Evolutionary conservation across 495 filamentous ascomycete genomes (phyloP).

Genomic region (Podospora comata): DNA sequence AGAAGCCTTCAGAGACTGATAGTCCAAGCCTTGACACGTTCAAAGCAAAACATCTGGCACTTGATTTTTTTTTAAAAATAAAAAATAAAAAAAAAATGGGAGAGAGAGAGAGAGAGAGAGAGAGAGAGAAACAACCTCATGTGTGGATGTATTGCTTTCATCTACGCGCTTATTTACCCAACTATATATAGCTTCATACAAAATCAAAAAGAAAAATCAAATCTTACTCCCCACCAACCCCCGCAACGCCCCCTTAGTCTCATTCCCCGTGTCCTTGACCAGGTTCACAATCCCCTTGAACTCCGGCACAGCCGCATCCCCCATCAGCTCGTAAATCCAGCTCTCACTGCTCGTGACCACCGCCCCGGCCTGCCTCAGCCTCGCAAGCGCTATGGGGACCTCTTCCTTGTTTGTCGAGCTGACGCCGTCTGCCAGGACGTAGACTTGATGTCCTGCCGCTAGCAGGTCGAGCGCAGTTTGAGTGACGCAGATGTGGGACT

Average conservation of each 20-base stretch:
- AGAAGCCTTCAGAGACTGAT: too few relatives aligned
- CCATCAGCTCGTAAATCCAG: constrained; percentile 88
- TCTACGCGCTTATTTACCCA: too few relatives aligned
- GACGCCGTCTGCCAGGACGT: constrained; percentile 87
- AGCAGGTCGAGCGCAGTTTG: constrained; percentile 86
- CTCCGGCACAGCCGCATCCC: constrained; percentile 73
- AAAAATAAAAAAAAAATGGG: too few relatives aligned
- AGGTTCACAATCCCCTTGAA: constrained; percentile 70
- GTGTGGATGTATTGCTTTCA: too few relatives aligned
- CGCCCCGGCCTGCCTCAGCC: constrained; percentile 73
- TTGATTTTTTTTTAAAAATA: too few relatives aligned
- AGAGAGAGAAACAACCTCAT: too few relatives aligned
- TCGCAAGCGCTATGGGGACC: constrained; percentile 69
- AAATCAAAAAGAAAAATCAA: constrained; percentile 31
- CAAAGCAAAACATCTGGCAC: too few relatives aligned
- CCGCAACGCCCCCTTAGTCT: constrained; percentile 62
- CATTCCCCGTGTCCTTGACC: constrained; percentile 71
- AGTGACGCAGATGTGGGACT: constrained; percentile 90
- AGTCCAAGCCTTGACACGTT: too few relatives aligned
- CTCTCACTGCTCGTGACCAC: constrained; percentile 86
- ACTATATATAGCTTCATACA: too few relatives aligned
- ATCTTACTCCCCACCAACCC: constrained; percentile 63
- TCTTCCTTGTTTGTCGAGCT: constrained; percentile 81
- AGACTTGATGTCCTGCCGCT: constrained; percentile 71
- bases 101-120: too few relatives aligned